These are phyloP conservation scores for Sporothrix humicola DNA, from an alignment of 2,329 filamentous ascomycete species.

Conservation along the genomic window DNA sequence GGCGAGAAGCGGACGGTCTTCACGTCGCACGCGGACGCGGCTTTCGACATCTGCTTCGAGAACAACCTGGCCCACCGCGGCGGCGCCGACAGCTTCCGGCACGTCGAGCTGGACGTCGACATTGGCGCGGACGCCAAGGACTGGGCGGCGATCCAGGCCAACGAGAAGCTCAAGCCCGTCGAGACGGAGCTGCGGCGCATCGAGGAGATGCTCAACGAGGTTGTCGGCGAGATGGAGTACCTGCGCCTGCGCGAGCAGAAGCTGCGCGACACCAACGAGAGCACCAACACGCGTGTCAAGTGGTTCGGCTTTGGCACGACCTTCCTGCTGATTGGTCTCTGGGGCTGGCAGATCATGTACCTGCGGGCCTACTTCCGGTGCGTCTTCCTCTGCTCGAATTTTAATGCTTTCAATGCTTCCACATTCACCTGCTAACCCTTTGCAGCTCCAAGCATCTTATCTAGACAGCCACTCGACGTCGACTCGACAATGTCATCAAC, in stretches of 20 bases:
- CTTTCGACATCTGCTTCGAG: slow-evolving; percentile 96
- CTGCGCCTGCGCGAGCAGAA: slow-evolving; percentile 88
- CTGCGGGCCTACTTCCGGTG: slow-evolving; percentile 94
- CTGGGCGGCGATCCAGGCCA: slow-evolving; percentile 94
- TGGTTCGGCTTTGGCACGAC: slow-evolving; percentile 97
- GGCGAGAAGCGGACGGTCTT: slow-evolving; percentile 94
- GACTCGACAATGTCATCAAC: not conserved
- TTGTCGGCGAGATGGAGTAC: slow-evolving; percentile 96
- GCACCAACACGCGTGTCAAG: slow-evolving; percentile 97
- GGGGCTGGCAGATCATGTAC: slow-evolving; percentile 97
- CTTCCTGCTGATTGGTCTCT: slow-evolving; percentile 84
- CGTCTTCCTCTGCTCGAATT: slow-evolving; percentile 26
- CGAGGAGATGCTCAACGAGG: slow-evolving; percentile 86
- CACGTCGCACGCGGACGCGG: slow-evolving; percentile 87
- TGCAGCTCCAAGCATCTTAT: slow-evolving; percentile 73
- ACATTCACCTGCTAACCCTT: not conserved
- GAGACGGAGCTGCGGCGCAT: slow-evolving; percentile 93
- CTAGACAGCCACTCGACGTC: slow-evolving; percentile 46
- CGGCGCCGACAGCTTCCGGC: slow-evolving; percentile 62
- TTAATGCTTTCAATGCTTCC: not conserved
- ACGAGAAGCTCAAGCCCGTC: slow-evolving; percentile 96
- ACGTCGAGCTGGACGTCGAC: slow-evolving; percentile 91
- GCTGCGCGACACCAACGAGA: slow-evolving; percentile 98
- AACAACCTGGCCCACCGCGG: slow-evolving; percentile 66
- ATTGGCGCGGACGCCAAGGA: slow-evolving; percentile 97